phyloP scores from a whole-genome alignment of 2,329 filamentous ascomycete species.

The Colletotrichum cereale region DNA sequence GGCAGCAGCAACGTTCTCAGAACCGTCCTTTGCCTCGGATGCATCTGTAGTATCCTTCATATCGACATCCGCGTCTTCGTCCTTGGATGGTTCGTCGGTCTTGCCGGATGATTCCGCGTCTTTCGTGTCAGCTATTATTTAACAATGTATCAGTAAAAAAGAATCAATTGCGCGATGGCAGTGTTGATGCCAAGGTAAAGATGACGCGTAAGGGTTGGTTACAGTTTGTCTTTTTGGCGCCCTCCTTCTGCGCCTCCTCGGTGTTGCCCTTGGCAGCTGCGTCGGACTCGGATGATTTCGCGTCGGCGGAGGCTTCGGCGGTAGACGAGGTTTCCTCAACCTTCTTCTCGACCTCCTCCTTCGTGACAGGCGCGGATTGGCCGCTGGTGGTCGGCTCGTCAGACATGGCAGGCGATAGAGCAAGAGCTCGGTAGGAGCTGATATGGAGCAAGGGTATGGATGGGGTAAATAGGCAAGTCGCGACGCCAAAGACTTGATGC shows the following conservation, averaged over 20 bases:
- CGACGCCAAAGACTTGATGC: conserved; percentile 38
- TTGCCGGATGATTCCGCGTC: conserved; percentile 48
- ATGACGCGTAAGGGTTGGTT: conserved; percentile 42
- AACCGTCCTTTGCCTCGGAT: conserved; percentile 49
- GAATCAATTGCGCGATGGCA: conserved; percentile 36
- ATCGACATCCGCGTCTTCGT: conserved; percentile 65
- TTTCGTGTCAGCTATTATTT: conserved; percentile 45
- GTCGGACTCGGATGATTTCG: conserved; percentile 43
- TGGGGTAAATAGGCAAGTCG: conserved; percentile 36
- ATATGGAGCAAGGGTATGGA: conserved; percentile 22
- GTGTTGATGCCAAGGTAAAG: conserved; percentile 12
- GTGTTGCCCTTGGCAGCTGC: conserved; percentile 44
- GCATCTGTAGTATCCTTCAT: conserved; percentile 79
- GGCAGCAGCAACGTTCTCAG: conserved; percentile 45
- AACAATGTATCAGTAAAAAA: conserved; percentile 14
- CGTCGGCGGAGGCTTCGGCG: conserved; percentile 48
- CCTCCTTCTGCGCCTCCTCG: conserved; percentile 42
- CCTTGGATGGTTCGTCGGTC: conserved; percentile 48
- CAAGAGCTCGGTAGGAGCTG: conserved; percentile 30
- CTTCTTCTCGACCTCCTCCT: conserved; percentile 47
- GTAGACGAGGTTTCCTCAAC: conserved; percentile 50
- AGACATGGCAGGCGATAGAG: conserved; percentile 51
- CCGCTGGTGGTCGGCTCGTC: conserved; percentile 49
- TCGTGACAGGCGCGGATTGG: conserved; percentile 37
- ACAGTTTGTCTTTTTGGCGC: conserved; percentile 49